Base-by-base conservation (phyloP, 805 yeast genomes). In the Torulaspora franciscae region DNA sequence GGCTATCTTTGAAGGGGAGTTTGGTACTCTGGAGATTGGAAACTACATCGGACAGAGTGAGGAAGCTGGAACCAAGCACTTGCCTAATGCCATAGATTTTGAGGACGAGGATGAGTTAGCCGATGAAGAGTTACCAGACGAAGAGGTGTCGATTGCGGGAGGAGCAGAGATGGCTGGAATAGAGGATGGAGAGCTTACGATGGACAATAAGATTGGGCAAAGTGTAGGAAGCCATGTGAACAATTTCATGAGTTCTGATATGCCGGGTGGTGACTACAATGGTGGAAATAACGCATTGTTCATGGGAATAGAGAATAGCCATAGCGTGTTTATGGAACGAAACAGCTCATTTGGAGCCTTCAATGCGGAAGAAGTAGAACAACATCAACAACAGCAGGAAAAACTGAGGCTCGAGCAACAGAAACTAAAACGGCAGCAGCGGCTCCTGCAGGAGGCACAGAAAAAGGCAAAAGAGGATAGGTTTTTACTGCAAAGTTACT, bases 41-140 rank as follows among this genome's bases (percentile, higher is more conserved):
- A 53, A 50, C 27, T 57, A 56, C 37, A 57, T 64, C 26, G 58
- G 56, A 4, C 47, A 45, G 5, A 58, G 60, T 7, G 74, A 70
- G 6, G 75, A 69, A 26, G 81, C 77, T 14, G 68, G 50, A 14
- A 76, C 64, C 69, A 74, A 75, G 43, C 98, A 90, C 64, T 90
- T 93, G 1, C 96, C 79, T 6, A 91, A 90, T 63, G 99, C 99
- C 7, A 71, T 89, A 26, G 98, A 91, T 64, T 91, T 85, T 61
- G 96, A 87, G 58, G 96, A 87, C 61, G 95, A 86, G 57, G 97
- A 90, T 54, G 97, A 90, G 64, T 70, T 90, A 39, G 97, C 97
- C 0, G 97, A 90, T 19, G 96, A 90, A 37, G 95, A 86, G 27
- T 24, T 48, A 28, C 71, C 71, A 1, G 72, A 66, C 25, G 72